Evolutionary conservation across 352 stramenopile species (phyloP).

Genomic region (Thraustotheca clavata): DNA sequence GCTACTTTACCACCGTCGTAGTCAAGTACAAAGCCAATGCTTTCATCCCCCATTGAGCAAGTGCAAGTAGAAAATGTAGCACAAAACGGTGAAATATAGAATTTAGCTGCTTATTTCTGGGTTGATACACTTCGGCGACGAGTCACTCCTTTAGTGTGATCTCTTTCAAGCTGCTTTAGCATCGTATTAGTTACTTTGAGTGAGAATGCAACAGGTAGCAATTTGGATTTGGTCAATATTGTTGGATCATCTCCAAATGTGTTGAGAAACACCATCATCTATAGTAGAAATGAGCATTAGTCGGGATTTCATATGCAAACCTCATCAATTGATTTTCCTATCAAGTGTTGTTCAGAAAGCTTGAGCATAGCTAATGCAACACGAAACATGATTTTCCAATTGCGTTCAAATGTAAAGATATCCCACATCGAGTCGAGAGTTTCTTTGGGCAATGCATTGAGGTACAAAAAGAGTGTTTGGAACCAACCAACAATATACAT

Average conservation of each 20-base stretch:
- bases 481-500: constrained; percentile 87
- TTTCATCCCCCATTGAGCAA: background rate
- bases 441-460: constrained; percentile 67
- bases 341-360: constrained; percentile 49
- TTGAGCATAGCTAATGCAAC: constrained; percentile 60
- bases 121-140: background rate
- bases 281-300: background rate
- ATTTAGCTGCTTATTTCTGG: background rate
- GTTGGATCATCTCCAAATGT: constrained; percentile 38
- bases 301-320: constrained; percentile 22
- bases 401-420: constrained; percentile 77
- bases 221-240: constrained; percentile 10
- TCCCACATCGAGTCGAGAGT: constrained; percentile 78
- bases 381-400: constrained; percentile 78
- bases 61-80: background rate
- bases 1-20: no score
- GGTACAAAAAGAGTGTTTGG: constrained; percentile 80
- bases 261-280: constrained; percentile 71
- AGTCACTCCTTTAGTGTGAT: background rate
- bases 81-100: no score
- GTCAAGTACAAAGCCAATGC: no score
- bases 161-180: constrained; percentile 47
- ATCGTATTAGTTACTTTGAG: constrained; percentile 76
- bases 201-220: constrained; percentile 41
- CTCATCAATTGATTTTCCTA: constrained; percentile 63